These are phyloP conservation scores for Diaporthe citrichinensis DNA, from an alignment of 2,329 filamentous ascomycete genomes.

Conservation along the genomic window DNA sequence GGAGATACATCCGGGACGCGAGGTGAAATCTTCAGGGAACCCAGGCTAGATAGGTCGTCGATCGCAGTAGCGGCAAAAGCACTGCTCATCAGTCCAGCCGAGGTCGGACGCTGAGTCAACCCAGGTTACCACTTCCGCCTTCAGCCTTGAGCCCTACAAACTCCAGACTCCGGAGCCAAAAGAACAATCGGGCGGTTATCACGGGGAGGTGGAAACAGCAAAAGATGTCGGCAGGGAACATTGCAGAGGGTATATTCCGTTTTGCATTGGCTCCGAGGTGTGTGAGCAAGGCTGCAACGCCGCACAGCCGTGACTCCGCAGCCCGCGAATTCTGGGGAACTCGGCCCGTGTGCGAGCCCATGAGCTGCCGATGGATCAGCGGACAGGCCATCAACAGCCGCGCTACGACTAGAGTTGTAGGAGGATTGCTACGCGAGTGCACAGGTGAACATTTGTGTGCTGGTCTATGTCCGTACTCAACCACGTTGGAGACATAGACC, in stretches of 20 bases:
- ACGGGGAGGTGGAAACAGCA: not conserved
- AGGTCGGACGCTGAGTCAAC: constrained; percentile 40
- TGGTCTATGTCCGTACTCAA: not conserved
- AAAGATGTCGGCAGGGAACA: too few relatives aligned
- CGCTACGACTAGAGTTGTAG: not conserved
- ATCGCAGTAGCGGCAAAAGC: constrained; percentile 18
- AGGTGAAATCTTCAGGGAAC: constrained; percentile 20
- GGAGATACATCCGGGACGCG: constrained; percentile 20
- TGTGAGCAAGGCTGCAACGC: not conserved
- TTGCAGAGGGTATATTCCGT: not conserved
- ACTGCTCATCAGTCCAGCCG: constrained; percentile 29
- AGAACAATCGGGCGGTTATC: too few relatives aligned
- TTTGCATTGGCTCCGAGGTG: not conserved
- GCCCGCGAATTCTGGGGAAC: not conserved
- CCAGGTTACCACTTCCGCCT: not conserved
- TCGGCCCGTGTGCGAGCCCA: not conserved
- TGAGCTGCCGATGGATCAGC: not conserved
- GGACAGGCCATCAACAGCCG: not conserved
- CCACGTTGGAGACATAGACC: not conserved
- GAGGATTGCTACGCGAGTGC: not conserved
- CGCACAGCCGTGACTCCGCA: not conserved
- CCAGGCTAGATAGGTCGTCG: not conserved
- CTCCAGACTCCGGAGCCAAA: not conserved
- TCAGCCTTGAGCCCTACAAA: not conserved
- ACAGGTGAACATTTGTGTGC: not conserved